Evolutionary conservation across 352 stramenopile species (phyloP).

Genomic region (Phytopythium oedochilum): DNA sequence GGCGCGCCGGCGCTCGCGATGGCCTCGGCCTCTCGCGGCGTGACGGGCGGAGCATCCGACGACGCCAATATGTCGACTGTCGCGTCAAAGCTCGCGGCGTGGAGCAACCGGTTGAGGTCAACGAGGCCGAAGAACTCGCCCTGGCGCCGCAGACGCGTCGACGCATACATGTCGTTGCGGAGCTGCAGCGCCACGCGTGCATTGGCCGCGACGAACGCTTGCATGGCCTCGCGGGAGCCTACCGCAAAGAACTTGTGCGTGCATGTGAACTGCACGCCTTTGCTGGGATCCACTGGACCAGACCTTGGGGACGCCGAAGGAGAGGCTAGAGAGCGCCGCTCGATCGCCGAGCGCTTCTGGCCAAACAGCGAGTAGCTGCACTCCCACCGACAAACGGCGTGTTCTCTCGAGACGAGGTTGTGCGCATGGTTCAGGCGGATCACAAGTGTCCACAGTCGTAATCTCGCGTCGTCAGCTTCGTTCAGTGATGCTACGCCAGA

Average conservation of each 20-base stretch:
- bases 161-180: constrained; percentile 74
- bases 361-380: constrained; percentile 61
- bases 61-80: constrained; percentile 44
- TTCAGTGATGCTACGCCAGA: background rate
- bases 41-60: constrained; percentile 28
- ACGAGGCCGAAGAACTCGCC: constrained; percentile 48
- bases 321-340: constrained; percentile 15
- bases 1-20: constrained; percentile 26
- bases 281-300: background rate
- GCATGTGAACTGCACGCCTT: constrained; percentile 46
- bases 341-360: constrained; percentile 53
- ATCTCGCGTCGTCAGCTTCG: background rate
- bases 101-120: constrained; percentile 27
- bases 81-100: constrained; percentile 27
- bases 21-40: constrained; percentile 42
- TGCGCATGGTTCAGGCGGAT: constrained; percentile 60
- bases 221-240: constrained; percentile 23
- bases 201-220: constrained; percentile 28
- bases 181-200: constrained; percentile 30
- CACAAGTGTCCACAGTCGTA: constrained; percentile 42
- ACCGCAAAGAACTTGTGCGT: constrained; percentile 62
- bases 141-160: constrained; percentile 32
- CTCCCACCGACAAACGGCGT: constrained; percentile 59
- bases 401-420: constrained; percentile 51
- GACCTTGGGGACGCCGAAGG: background rate